Conservation (phyloP, 345 rosid species). For the Salix purpurea region DNA sequence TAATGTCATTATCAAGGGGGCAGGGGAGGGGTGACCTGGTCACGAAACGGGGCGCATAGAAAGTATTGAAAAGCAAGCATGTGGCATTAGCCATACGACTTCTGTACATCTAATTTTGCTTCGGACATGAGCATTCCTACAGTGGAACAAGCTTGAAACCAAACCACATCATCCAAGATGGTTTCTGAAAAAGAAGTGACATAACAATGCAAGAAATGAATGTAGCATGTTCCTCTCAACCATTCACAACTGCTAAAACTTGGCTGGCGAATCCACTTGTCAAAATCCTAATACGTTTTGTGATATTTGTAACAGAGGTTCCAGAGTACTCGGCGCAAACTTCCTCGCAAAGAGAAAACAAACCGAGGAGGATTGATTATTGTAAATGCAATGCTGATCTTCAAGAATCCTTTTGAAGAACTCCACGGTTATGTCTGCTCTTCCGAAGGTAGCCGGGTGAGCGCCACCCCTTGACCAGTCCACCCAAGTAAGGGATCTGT, state of each 20-base stretch:
- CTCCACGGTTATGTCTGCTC: slow-evolving; percentile 56
- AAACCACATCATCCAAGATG: not conserved
- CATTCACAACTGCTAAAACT: not conserved
- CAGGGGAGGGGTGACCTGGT: too few species aligned
- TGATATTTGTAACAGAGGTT: slow-evolving; percentile 56
- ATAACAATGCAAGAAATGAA: slow-evolving; percentile 6
- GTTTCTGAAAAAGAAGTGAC: not conserved
- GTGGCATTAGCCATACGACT: not conserved
- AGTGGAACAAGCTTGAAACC: not conserved
- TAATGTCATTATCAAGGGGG: too few species aligned
- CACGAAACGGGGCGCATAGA: not conserved
- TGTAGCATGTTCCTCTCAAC: not conserved
- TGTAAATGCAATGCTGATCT: slow-evolving; percentile 55
- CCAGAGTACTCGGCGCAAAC: slow-evolving; percentile 73
- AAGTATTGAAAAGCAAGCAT: not conserved
- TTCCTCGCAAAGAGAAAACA: slow-evolving; percentile 78
- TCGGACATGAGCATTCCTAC: not conserved
- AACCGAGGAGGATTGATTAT: slow-evolving; percentile 35
- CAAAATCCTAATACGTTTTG: slow-evolving; percentile 39
- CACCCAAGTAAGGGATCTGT: slow-evolving; percentile 85
- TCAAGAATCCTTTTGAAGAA: slow-evolving; percentile 47
- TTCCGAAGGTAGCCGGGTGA: slow-evolving; percentile 90
- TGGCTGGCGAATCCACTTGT: not conserved
- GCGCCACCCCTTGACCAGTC: slow-evolving; percentile 98
- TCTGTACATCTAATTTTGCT: slow-evolving; percentile 15